These are phyloP conservation scores for Takakia lepidozioides DNA, from an alignment of 225 moss, liverwort and hornwort genomes.

Conservation along the genomic window DNA sequence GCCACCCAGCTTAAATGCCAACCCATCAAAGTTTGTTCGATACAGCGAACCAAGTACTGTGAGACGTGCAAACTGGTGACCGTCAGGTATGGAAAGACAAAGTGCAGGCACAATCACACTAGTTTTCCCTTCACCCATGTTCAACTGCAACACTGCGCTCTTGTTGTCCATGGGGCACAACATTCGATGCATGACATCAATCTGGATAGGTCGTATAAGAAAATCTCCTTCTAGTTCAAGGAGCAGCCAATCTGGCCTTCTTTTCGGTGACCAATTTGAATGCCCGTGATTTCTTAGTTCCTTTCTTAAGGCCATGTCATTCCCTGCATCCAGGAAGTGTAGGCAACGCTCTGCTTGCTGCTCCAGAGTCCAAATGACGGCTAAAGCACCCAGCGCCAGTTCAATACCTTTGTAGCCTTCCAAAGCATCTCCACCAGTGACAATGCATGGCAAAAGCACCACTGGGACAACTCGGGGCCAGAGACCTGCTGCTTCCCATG, in stretches of 20 bases:
- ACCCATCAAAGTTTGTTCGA: constrained; percentile 28
- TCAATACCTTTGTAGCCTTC: not conserved
- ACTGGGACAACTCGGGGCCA: constrained; percentile 13
- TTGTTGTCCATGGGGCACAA: not conserved
- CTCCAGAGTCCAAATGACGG: constrained; percentile 34
- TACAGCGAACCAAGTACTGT: constrained; percentile 26
- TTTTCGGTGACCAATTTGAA: constrained; percentile 15
- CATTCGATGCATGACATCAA: constrained; percentile 20
- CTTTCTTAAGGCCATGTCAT: constrained; percentile 14
- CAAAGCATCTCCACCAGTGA: not conserved
- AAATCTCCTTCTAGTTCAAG: constrained; percentile 41
- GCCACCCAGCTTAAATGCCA: constrained; percentile 29
- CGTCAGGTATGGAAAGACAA: constrained; percentile 22
- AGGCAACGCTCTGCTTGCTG: constrained; percentile 31
- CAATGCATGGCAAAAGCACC: constrained; percentile 10
- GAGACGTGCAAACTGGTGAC: constrained; percentile 14
- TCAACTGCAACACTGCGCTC: constrained; percentile 21
- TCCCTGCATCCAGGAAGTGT: constrained; percentile 1
- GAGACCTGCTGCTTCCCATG: constrained; percentile 17
- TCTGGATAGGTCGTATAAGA: constrained; percentile 22
- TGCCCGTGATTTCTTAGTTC: constrained; percentile 12
- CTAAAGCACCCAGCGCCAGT: constrained; percentile 19
- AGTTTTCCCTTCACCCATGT: constrained; percentile 43
- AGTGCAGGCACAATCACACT: constrained; percentile 29
- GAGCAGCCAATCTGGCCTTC: constrained; percentile 24